Conservation (phyloP, 2,329 filamentous ascomycete genomes). For the Phaeosphaeria sp. region DNA sequence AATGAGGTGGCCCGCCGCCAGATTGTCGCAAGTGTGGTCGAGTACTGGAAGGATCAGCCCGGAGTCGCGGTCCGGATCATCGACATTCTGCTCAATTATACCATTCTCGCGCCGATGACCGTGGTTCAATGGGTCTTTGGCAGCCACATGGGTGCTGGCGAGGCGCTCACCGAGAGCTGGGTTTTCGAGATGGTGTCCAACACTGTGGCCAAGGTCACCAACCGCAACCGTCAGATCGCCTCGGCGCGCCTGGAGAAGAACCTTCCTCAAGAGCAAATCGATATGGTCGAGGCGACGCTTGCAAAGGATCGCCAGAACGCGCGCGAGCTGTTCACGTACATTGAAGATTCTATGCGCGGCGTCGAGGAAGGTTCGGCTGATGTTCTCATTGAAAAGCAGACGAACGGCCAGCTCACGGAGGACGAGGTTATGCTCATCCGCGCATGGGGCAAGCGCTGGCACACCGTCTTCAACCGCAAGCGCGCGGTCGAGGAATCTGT, state of each 20-base stretch:
- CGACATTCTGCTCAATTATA: constrained; percentile 97
- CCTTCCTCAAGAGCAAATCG: constrained; percentile 63
- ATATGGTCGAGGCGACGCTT: constrained; percentile 70
- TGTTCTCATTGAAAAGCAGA: constrained; percentile 75
- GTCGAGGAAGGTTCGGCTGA: constrained; percentile 79
- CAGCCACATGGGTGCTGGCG: constrained; percentile 68
- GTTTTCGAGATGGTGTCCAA: constrained; percentile 89
- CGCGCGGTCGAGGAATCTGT: constrained; percentile 84
- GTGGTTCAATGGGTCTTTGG: constrained; percentile 91
- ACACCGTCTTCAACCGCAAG: constrained; percentile 82
- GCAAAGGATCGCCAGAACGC: constrained; percentile 75
- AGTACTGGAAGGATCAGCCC: constrained; percentile 92
- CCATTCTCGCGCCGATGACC: constrained; percentile 82
- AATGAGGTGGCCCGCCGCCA: constrained; percentile 78
- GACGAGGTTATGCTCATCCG: constrained; percentile 67
- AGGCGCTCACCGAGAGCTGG: constrained; percentile 74
- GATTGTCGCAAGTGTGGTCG: constrained; percentile 88
- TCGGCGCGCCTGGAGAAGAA: constrained; percentile 65
- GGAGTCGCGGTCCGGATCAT: constrained; percentile 91
- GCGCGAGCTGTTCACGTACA: constrained; percentile 78
- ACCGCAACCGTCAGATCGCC: constrained; percentile 82
- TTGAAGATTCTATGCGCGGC: constrained; percentile 77
- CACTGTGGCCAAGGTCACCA: constrained; percentile 89
- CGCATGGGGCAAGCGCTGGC: constrained; percentile 86
- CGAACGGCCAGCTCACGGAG: constrained; percentile 49